Conservation (phyloP, 345 rosid species). For the Pistacia atlantica region DNA sequence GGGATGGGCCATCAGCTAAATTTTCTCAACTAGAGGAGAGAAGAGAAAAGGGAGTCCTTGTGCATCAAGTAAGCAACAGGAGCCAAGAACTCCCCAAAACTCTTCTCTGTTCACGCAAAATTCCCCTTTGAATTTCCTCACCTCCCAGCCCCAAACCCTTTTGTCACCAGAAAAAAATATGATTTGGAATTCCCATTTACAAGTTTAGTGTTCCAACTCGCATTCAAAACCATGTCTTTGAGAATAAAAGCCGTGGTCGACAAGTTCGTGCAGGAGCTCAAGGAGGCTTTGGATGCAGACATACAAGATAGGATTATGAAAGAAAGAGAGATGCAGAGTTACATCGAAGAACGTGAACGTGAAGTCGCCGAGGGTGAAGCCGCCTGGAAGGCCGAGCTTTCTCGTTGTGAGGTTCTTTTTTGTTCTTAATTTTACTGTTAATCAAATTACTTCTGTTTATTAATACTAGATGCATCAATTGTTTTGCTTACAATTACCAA, state of each 20-base stretch:
- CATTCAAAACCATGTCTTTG: conserved; percentile 55
- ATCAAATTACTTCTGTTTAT: background rate
- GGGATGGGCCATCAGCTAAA: too few relatives aligned
- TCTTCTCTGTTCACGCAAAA: background rate
- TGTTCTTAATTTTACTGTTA: too few relatives aligned
- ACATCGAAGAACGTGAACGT: conserved; percentile 93
- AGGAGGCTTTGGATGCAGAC: conserved; percentile 93
- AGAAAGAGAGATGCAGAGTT: conserved; percentile 99
- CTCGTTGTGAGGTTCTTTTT: conserved; percentile 76
- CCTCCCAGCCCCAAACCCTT: too few relatives aligned
- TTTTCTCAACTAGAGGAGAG: too few relatives aligned
- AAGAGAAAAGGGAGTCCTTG: too few relatives aligned
- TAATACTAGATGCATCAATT: too few relatives aligned
- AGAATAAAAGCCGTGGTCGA: conserved; percentile 91
- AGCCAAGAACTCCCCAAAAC: too few relatives aligned
- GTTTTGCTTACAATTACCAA: too few relatives aligned
- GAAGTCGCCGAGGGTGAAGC: conserved; percentile 98
- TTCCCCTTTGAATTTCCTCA: background rate
- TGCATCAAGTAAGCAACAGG: too few relatives aligned
- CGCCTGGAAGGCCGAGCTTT: conserved; percentile 98
- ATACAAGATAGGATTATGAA: conserved; percentile 96
- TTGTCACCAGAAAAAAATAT: too few relatives aligned
- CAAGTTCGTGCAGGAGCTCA: conserved; percentile 93
- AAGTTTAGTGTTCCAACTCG: too few relatives aligned
- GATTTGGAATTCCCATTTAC: too few relatives aligned